phyloP scores from a whole-genome alignment of 495 filamentous ascomycete genomes.

The Apiosordaria backusii region DNA sequence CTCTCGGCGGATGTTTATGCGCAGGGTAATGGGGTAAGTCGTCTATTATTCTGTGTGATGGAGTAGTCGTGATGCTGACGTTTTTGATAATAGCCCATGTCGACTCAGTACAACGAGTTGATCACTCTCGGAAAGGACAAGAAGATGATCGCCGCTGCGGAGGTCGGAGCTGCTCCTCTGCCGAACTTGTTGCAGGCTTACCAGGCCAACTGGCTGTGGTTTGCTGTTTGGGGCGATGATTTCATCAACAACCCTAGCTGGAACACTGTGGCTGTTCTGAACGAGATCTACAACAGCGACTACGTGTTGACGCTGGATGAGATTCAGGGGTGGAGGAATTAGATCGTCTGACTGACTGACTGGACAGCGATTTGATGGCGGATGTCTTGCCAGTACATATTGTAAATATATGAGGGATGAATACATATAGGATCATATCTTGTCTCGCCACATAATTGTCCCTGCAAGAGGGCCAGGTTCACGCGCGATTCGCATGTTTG shows the following conservation, averaged over 20 bases:
- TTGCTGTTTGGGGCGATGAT: constrained; percentile 41
- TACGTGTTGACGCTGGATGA: constrained; percentile 44
- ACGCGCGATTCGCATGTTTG: too few relatives aligned
- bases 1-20: constrained; percentile 37
- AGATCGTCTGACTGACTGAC: neutral
- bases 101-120: constrained; percentile 42
- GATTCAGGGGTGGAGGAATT: constrained; percentile 36
- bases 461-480: too few relatives aligned
- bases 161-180: constrained; percentile 45
- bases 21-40: constrained; percentile 35
- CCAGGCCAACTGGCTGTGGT: constrained; percentile 46
- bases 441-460: too few relatives aligned
- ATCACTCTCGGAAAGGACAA: constrained; percentile 41
- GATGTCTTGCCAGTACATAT: too few relatives aligned
- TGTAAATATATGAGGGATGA: too few relatives aligned
- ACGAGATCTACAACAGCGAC: constrained; percentile 32
- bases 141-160: constrained; percentile 46
- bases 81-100: constrained; percentile 31
- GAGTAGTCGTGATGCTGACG: neutral
- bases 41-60: neutral
- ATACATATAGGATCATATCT: too few relatives aligned
- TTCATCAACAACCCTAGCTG: constrained; percentile 37
- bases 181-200: constrained; percentile 41
- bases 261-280: constrained; percentile 37
- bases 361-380: too few relatives aligned